Base-by-base conservation (phyloP, 176 grass and related monocot species). In the Phoenix roebelenii region DNA sequence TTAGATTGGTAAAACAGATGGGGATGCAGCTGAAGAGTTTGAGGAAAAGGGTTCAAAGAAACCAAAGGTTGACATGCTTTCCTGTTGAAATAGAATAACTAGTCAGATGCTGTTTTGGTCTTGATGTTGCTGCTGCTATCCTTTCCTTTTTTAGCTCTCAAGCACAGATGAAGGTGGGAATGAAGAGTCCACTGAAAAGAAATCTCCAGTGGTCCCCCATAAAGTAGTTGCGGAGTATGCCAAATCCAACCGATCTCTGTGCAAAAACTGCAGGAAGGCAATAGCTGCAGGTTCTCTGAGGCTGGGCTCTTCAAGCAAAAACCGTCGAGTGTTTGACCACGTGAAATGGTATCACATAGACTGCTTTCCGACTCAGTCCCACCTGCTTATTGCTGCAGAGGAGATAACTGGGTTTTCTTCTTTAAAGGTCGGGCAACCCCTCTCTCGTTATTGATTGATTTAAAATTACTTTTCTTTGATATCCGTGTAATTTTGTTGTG, bases 301-400 rank as follows among this genome's bases (percentile, higher is more conserved):
- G 65, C 52, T 97, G 35, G 81, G 92, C 14, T 62, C 81, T 55
- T 70, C 78, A 4, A 16, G 19, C 5, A 88, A 20, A 69, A 81
- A 72, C 52, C 87, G 76, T 16, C 75, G 78, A 35, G 87, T 84
- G 57, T 88, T 65, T 72, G 84, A 85, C 35, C 10, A 49, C 57
- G 77, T 72, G 19, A 88, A 63, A 35, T 97, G 92, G 92, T 85
- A 74, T 69, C 89, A 95, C 66, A 22, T 95, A 29, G 72, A 71
- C 55, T 89, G 85, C 76, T 95, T 95, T 65, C 78, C 78, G 14
- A 25, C 59, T 28, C 30, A 74, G 66, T 64, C 77, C 18, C 76
- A 74, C 61, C 35, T 78, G n/a, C 52, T 83, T 1, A 66, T 49
- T 25, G 60, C 75, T n/a, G 30, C 82, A 50, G 84, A 91, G 58